phyloP scores from a whole-genome alignment of 106 monocot genomes.

The Allium fistulosum region DNA sequence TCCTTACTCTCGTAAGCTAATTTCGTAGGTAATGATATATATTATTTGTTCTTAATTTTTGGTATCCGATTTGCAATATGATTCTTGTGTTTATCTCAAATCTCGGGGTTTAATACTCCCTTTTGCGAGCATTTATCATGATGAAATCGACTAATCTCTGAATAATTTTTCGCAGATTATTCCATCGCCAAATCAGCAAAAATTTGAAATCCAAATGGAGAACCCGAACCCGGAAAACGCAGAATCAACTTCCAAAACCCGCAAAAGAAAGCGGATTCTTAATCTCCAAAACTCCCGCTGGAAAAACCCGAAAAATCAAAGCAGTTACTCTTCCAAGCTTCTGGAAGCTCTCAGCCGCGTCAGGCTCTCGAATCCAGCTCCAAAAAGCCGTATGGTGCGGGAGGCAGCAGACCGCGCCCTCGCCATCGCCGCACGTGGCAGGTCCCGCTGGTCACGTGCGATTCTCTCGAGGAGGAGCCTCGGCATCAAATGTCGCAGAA shows the following conservation, averaged over 20 bases:
- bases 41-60: neutral
- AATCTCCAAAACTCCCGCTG: conserved; percentile 13
- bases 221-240: neutral
- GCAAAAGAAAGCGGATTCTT: conserved; percentile 6
- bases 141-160: neutral
- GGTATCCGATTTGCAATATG: neutral
- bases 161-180: conserved; percentile 16
- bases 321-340: conserved; percentile 75
- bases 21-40: neutral
- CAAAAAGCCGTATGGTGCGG: conserved; percentile 45
- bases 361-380: conserved; percentile 12
- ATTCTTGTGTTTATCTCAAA: neutral
- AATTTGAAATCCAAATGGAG: conserved; percentile 50
- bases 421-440: conserved; percentile 58
- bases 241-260: neutral
- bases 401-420: conserved; percentile 83
- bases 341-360: conserved; percentile 69
- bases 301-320: conserved; percentile 40
- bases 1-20: neutral
- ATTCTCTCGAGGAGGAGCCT: conserved; percentile 44
- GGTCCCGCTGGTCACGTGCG: conserved; percentile 89
- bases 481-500: conserved; percentile 11
- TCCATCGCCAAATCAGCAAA: conserved; percentile 69
- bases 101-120: neutral
- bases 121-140: no score